phyloP scores from a whole-genome alignment of 139 green algal species.

The Chlorella ohadii region DNA sequence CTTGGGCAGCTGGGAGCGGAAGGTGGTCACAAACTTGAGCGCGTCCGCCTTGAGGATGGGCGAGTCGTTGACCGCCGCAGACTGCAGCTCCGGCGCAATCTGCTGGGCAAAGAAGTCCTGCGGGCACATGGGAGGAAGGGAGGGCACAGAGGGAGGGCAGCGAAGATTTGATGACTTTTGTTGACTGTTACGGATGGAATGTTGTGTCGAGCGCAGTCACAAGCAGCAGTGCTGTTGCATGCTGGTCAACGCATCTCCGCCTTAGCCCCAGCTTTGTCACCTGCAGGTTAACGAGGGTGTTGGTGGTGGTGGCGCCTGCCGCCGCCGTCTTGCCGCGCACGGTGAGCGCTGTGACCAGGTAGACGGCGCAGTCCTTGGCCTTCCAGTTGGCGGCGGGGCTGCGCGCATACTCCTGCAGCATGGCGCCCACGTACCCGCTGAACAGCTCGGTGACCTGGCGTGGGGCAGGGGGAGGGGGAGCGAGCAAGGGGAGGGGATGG shows the following conservation, averaged over 20 bases:
- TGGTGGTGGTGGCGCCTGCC: conserved; percentile 88
- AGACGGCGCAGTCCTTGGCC: conserved; percentile 96
- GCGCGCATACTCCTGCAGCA: conserved; percentile 79
- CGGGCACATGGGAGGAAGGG: neutral
- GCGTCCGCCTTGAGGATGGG: conserved; percentile 95
- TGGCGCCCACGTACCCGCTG: conserved; percentile 76
- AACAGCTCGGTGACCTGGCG: conserved; percentile 82
- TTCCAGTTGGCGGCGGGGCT: conserved; percentile 78
- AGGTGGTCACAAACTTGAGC: conserved; percentile 97
- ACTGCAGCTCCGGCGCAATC: conserved; percentile 84
- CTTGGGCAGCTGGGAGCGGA: conserved; percentile 86
- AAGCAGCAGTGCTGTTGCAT: no score
- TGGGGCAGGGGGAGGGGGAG: neutral
- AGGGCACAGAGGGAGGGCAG: neutral
- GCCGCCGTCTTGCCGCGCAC: conserved; percentile 85
- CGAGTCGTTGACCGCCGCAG: conserved; percentile 60
- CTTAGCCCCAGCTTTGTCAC: no score
- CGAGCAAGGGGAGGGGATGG: neutral
- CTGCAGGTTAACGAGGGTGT: conserved; percentile 89
- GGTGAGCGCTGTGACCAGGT: conserved; percentile 93
- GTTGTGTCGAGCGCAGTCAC: no score
- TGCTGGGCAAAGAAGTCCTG: conserved; percentile 66
- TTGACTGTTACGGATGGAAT: no score
- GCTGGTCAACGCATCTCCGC: no score
- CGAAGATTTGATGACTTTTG: no score